A percentile compares a stretch with the other conserved stretches of the same genome.
These are phyloP conservation scores for Amaranthus hypochondriacus DNA, from an alignment of 148 eudicot genomes.

Conservation along the genomic window DNA sequence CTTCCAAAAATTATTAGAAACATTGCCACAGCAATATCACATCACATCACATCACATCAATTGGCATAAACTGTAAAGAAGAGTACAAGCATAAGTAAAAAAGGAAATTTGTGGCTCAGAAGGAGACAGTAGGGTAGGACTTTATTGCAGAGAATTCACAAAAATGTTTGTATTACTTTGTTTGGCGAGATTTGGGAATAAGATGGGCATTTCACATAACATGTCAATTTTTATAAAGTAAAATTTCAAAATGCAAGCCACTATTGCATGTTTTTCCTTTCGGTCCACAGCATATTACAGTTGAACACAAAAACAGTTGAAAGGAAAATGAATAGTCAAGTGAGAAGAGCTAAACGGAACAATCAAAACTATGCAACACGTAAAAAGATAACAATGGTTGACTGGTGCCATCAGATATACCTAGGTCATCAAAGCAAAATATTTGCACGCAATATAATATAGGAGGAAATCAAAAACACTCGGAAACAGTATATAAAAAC, in stretches of 20 bases:
- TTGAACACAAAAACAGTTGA: background rate
- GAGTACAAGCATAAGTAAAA: too few relatives aligned
- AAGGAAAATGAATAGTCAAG: background rate
- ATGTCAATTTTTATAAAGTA: background rate
- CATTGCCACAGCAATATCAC: too few relatives aligned
- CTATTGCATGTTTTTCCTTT: background rate
- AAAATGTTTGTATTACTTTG: too few relatives aligned
- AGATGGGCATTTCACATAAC: too few relatives aligned
- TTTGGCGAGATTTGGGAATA: too few relatives aligned
- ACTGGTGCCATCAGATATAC: background rate
- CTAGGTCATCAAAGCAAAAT: conserved; percentile 1
- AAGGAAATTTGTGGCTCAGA: too few relatives aligned
- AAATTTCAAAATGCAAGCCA: background rate
- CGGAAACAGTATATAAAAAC: background rate
- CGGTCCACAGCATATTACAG: background rate
- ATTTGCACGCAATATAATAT: background rate
- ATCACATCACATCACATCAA: too few relatives aligned
- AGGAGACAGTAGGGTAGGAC: too few relatives aligned
- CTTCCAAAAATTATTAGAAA: too few relatives aligned
- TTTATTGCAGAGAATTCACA: too few relatives aligned
- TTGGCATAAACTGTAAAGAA: too few relatives aligned
- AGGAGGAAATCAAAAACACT: background rate
- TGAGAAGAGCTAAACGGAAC: background rate
- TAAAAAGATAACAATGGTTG: background rate
- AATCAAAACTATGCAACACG: background rate